These are phyloP conservation scores for Pythium aquatile DNA, from an alignment of 352 stramenopile genomes.

Conservation along the genomic window DNA sequence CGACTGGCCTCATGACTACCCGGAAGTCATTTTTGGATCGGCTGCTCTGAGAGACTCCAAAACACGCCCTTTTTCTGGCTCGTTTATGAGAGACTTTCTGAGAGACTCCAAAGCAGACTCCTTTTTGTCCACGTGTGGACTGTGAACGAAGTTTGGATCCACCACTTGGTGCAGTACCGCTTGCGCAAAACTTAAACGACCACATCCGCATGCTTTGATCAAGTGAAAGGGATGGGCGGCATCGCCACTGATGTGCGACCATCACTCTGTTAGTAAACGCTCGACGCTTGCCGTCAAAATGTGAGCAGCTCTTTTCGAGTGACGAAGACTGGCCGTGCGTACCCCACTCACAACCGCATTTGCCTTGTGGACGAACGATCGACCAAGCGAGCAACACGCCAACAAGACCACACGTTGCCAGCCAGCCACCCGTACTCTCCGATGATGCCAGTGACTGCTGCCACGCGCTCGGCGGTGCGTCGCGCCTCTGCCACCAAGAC, in stretches of 20 bases:
- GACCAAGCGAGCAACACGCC: background rate
- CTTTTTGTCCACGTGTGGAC: slow-evolving; percentile 1
- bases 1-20: slow-evolving; percentile 2
- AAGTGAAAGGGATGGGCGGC: slow-evolving; percentile 16
- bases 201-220: slow-evolving; percentile 1
- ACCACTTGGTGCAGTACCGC: background rate
- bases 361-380: slow-evolving; percentile 22
- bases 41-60: slow-evolving; percentile 6
- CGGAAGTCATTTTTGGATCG: background rate
- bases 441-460: slow-evolving; percentile 9
- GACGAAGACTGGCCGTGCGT: background rate
- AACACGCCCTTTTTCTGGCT: background rate
- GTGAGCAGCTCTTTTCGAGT: slow-evolving; percentile 7
- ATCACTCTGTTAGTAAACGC: slow-evolving; percentile 9
- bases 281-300: background rate
- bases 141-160: slow-evolving; percentile 7
- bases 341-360: background rate
- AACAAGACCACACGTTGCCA: slow-evolving; percentile 1
- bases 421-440: background rate
- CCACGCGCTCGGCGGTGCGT: slow-evolving; percentile 11
- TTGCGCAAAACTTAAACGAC: background rate
- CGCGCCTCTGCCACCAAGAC: background rate
- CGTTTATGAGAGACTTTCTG: slow-evolving; percentile 1
- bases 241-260: slow-evolving; percentile 11
- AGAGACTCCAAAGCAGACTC: slow-evolving; percentile 2